Base-by-base conservation (phyloP, 106 monocot species). In the Dendrobium catenatum region DNA sequence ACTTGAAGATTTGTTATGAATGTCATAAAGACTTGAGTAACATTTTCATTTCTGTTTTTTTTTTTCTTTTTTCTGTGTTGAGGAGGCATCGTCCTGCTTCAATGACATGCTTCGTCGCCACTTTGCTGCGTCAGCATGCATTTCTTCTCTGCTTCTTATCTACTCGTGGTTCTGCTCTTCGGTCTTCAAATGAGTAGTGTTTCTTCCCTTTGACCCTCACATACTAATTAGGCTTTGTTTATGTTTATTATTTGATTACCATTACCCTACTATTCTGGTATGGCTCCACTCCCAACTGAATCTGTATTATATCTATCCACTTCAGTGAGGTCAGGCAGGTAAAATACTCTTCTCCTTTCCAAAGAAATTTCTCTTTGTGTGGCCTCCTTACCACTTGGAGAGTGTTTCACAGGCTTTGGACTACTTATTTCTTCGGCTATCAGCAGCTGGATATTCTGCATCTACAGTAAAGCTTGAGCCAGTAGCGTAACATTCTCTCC, bases 51-150 rank as follows among this genome's bases (percentile, higher is more conserved):
- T 42, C 20, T 19, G 64, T 80, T 84, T 82, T 77, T 86, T 51
- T 51, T 11, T 48, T 10, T 10, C 9, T 77, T 82, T 85, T 70
- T 80, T 76, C 41, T 87, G 78, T 85, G 78, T 80, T 84, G 83
- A 82, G 78, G 78, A 72, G 82, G 80, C 80, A 68, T 89, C 59
- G 75, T 83, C 83, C 77, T 83, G 84, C 83, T 83, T 81, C 79
- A 83, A 73, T 56, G 83, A 78, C 83, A 72, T 61, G 75, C 68
- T 81, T 47, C 84, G 79, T 47, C 84, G 81, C 84, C 83, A 75
- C 72, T 61, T 73, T 33, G 67, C 78, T 44, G 41, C 74, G 22
- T 74, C 74, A 44, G 74, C 74, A 42, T 74, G 74, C 74, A 70
- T 74, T 74, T 64, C 54, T 42, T 49, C 79, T 54, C 82, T 84